Conservation (phyloP, 768 basidiomycete genomes). For the Stropharia rugosoannulata region DNA sequence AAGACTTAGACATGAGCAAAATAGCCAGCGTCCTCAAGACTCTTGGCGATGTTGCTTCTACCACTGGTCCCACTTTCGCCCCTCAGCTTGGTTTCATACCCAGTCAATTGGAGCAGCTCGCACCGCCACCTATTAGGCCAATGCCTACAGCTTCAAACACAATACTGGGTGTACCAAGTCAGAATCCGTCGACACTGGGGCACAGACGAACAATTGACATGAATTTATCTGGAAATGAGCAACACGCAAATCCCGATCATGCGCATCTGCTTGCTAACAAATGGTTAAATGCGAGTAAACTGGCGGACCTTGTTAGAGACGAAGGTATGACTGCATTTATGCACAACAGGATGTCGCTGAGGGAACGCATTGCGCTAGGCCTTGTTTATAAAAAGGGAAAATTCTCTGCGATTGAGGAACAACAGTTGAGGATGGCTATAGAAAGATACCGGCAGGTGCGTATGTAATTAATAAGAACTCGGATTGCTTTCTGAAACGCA, state of each 20-base stretch:
- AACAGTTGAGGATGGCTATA: conserved; percentile 63
- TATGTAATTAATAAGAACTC: conserved; percentile 7
- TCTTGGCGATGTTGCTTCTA: conserved; percentile 56
- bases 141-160: conserved; percentile 41
- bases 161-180: conserved; percentile 38
- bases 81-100: conserved; percentile 22
- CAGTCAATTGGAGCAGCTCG: conserved; percentile 17
- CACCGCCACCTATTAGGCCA: conserved; percentile 33
- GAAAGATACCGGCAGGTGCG: conserved; percentile 60
- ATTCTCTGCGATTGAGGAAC: conserved; percentile 78
- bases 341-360: neutral
- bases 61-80: conserved; percentile 32
- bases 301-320: conserved; percentile 65
- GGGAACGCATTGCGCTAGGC: conserved; percentile 38
- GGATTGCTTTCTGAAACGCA: neutral
- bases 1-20: conserved; percentile 72
- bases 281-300: conserved; percentile 71
- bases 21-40: conserved; percentile 66
- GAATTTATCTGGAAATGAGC: conserved; percentile 38
- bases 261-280: conserved; percentile 72
- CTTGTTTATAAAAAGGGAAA: conserved; percentile 89
- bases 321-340: conserved; percentile 46
- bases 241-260: conserved; percentile 51
- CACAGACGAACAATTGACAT: conserved; percentile 41
- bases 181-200: conserved; percentile 20